Evolutionary conservation across 2,329 filamentous ascomycete genomes (phyloP).

Genomic region (Talaromyces albobiverticillius): DNA sequence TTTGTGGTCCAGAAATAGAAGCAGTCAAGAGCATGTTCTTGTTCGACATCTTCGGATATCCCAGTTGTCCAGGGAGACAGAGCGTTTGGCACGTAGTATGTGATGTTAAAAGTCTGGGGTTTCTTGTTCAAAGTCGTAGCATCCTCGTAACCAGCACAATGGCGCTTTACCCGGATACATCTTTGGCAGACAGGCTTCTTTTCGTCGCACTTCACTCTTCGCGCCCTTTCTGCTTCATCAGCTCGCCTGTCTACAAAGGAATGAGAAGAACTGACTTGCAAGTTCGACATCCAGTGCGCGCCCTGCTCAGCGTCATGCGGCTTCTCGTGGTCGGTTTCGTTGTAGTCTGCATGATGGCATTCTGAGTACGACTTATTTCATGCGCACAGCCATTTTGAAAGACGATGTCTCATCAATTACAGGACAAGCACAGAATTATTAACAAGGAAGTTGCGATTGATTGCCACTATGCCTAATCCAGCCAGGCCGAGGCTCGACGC

Average conservation of each 20-base stretch:
- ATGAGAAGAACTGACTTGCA: conserved; percentile 13
- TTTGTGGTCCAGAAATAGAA: conserved; percentile 9
- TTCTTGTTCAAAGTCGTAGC: neutral
- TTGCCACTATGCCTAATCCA: neutral
- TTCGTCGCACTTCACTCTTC: conserved; percentile 13
- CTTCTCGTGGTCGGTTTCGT: neutral
- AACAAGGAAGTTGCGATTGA: neutral
- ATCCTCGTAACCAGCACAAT: conserved; percentile 6
- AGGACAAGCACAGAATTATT: too few species aligned
- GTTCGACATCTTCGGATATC: neutral
- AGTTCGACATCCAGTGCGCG: conserved; percentile 7
- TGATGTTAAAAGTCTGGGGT: conserved; percentile 6
- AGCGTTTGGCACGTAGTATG: conserved; percentile 6
- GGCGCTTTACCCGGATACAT: conserved; percentile 5
- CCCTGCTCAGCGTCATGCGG: conserved; percentile 7
- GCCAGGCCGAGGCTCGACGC: neutral
- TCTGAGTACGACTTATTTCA: neutral
- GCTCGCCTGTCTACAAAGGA: neutral
- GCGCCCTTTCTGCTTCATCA: neutral
- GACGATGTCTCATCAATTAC: too few species aligned
- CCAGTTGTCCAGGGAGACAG: neutral
- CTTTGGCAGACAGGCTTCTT: conserved; percentile 9
- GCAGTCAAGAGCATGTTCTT: conserved; percentile 9
- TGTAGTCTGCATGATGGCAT: neutral
- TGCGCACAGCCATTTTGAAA: neutral